Base-by-base conservation (phyloP, 2,329 filamentous ascomycete species). In the Botrytis paeoniae region DNA sequence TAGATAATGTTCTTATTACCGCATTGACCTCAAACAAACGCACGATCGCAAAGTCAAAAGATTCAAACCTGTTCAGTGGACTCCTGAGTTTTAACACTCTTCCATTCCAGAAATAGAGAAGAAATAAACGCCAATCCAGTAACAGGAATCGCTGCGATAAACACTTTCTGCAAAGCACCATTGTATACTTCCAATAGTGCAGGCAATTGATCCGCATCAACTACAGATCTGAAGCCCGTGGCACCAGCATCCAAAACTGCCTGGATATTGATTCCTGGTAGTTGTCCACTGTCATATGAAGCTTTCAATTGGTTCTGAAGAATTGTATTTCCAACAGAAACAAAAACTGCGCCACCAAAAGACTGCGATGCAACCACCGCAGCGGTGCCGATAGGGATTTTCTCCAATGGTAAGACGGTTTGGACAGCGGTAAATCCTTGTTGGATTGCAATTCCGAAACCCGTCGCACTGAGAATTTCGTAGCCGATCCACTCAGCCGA, bases 111-210 rank as follows among this genome's bases (percentile, higher is more conserved):
- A 45, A 84, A 82, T 9, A 84, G 77, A 2, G 84, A 82, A 3
- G 85, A 86, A 32, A 88, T 48, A 37, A 88, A 82, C 9, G 83
- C 85, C n/a, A 88, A 54, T 0, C 81, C 80, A 4, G 83, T 82
- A 75, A 87, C 80, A 0, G 86, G 87, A 18, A 86, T 82, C 9
- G 83, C 83, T 22, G 88, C 87, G 74, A 87, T 87, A 77, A 87
- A 90, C 0, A 85, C 85, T 73, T 85, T 81, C 16, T 83, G 84
- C 22, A 90, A 78, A 0, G 87, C 85, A 14, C 80, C 74, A 77
- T 89, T 89, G 80, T 90, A 90, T 0, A 85, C 86, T 0, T 76
- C 66, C 14, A 88, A 81, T 39, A 90, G 85, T 1, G 80, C 81
- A 3, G 78, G 74, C 1, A 89, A 78, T 74, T 81, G 83, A 59